Conservation (phyloP, 495 filamentous ascomycete species). For the Penicillium bialowiezense region DNA sequence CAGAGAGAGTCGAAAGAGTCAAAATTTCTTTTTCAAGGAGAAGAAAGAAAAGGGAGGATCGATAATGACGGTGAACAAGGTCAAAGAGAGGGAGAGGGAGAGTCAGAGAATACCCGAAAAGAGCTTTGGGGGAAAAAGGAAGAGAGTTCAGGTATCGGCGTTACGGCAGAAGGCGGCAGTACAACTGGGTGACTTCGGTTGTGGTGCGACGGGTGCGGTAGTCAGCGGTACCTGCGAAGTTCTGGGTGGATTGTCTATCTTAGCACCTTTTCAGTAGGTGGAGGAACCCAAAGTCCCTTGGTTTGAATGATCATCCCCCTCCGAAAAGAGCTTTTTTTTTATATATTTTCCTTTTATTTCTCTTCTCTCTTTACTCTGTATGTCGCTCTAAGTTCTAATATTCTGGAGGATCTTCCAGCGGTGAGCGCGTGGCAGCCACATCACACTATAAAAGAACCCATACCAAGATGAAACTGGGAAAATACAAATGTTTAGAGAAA, state of each 20-base stretch:
- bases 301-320: conserved; percentile 22
- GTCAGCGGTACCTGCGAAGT: conserved; percentile 4
- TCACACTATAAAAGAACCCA: not conserved
- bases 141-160: conserved; percentile 15
- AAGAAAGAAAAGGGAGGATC: not conserved
- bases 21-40: not conserved
- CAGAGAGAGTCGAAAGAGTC: not conserved
- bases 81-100: conserved; percentile 7
- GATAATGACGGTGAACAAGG: not conserved
- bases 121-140: conserved; percentile 12
- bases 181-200: conserved; percentile 4
- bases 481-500: too few species aligned
- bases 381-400: not conserved
- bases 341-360: conserved; percentile 1
- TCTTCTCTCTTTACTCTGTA: not conserved
- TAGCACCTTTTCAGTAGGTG: conserved; percentile 25
- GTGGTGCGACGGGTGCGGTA: not conserved
- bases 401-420: too few species aligned
- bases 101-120: conserved; percentile 11
- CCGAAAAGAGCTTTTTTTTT: conserved; percentile 1
- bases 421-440: conserved; percentile 24
- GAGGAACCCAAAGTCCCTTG: conserved; percentile 17
- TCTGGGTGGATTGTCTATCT: conserved; percentile 16
- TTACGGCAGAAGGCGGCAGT: conserved; percentile 9
- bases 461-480: too few species aligned